phyloP scores from a whole-genome alignment of 257 asterid genomes.

The Haberlea rhodopensis region DNA sequence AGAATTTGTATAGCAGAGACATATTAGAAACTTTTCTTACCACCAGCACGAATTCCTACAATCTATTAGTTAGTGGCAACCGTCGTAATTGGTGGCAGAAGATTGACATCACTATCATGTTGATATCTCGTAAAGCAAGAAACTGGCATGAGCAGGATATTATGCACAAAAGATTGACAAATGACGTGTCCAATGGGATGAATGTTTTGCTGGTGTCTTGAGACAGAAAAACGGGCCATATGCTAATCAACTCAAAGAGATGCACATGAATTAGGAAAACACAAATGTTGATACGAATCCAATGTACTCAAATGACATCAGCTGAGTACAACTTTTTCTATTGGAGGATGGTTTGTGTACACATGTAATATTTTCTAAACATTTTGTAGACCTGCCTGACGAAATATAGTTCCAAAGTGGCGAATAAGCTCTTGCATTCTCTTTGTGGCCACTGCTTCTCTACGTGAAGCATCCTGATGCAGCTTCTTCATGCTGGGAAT shows the following conservation, averaged over 20 bases:
- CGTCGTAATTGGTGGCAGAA: background rate
- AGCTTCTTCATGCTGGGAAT: conserved; percentile 76
- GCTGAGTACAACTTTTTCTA: background rate
- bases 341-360: background rate
- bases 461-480: conserved; percentile 86
- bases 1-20: background rate
- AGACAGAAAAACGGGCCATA: conserved; percentile 12
- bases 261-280: conserved; percentile 9
- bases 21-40: background rate
- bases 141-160: background rate
- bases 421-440: conserved; percentile 99
- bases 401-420: conserved; percentile 81
- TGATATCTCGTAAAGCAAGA: background rate
- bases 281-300: conserved; percentile 7
- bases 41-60: background rate
- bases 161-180: background rate
- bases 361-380: conserved; percentile 1
- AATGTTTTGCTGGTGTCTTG: background rate
- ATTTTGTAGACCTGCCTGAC: conserved; percentile 58
- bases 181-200: background rate
- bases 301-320: background rate
- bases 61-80: background rate
- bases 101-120: background rate
- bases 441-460: conserved; percentile 85
- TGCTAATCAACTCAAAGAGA: background rate